Percentiles rank a stretch among this genome's conserved stretches.
phyloP scores from a whole-genome alignment of 306 rosid species.

The Casuarina glauca region DNA sequence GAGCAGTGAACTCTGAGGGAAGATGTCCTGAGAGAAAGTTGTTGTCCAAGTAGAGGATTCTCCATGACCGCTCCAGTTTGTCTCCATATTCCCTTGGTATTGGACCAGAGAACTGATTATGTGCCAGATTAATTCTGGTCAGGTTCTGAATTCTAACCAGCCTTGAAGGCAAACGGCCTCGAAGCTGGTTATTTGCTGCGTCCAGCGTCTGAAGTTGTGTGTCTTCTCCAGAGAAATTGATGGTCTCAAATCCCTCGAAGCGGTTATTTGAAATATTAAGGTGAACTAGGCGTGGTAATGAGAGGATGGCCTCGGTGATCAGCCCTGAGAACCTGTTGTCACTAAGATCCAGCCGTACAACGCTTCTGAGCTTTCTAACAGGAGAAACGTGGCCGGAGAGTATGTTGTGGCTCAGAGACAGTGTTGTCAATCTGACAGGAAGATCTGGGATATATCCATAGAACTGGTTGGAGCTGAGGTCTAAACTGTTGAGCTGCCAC shows the following conservation, averaged over 20 bases:
- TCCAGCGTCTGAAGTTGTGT: conserved; percentile 38
- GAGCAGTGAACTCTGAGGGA: conserved; percentile 31
- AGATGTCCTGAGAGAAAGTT: conserved; percentile 43
- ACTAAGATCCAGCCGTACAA: conserved; percentile 40
- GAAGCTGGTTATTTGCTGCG: conserved; percentile 40
- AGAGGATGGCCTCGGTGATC: conserved; percentile 28
- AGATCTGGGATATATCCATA: conserved; percentile 36
- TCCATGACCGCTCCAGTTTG: conserved; percentile 33
- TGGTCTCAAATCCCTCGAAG: conserved; percentile 31
- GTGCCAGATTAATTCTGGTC: conserved; percentile 35
- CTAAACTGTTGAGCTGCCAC: conserved; percentile 38
- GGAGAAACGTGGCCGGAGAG: conserved; percentile 34
- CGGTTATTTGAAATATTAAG: conserved; percentile 46
- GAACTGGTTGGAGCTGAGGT: conserved; percentile 41
- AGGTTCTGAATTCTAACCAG: conserved; percentile 36
- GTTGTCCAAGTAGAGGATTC: conserved; percentile 33
- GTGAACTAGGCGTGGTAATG: conserved; percentile 19
- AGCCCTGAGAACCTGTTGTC: conserved; percentile 40
- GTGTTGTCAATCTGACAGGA: conserved; percentile 36
- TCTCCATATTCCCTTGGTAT: conserved; percentile 45
- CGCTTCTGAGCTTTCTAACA: conserved; percentile 18
- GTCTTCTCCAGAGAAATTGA: conserved; percentile 2
- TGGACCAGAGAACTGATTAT: conserved; percentile 35
- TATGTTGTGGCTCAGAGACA: conserved; percentile 30
- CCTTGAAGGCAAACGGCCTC: conserved; percentile 43